Evolutionary conservation across 768 basidiomycete genomes (phyloP).

Genomic region (Podaxis sp.): DNA sequence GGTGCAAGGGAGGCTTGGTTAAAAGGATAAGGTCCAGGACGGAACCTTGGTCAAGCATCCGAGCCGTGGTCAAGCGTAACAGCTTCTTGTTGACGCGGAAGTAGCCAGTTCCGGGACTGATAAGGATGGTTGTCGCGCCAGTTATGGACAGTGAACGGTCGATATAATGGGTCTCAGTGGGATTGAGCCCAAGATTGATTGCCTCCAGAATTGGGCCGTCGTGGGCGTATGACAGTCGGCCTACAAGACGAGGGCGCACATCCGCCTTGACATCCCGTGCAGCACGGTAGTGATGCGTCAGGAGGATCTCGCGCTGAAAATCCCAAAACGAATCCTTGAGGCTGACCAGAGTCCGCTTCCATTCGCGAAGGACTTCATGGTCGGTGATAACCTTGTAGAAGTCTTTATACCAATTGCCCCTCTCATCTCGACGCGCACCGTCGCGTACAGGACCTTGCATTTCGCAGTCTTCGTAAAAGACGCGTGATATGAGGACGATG

Average conservation of each 20-base stretch:
- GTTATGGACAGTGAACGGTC: conserved; percentile 92
- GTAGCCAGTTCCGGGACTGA: conserved; percentile 93
- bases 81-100: conserved; percentile 90
- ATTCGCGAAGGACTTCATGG: conserved; percentile 81
- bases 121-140: conserved; percentile 74
- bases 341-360: conserved; percentile 81
- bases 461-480: conserved; percentile 75
- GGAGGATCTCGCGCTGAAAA: conserved; percentile 86
- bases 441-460: conserved; percentile 68
- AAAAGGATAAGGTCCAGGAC: conserved; percentile 84
- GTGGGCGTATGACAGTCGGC: conserved; percentile 79
- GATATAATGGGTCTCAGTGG: conserved; percentile 91
- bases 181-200: conserved; percentile 87
- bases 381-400: conserved; percentile 96
- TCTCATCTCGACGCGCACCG: conserved; percentile 47
- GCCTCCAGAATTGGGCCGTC: conserved; percentile 96
- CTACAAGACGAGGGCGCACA: conserved; percentile 63
- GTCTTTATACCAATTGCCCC: conserved; percentile 85
- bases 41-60: conserved; percentile 93
- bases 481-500: conserved; percentile 61
- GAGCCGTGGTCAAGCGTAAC: conserved; percentile 85
- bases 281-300: conserved; percentile 83
- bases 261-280: conserved; percentile 39
- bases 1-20: conserved; percentile 88
- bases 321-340: conserved; percentile 89